phyloP scores from a whole-genome alignment of 768 basidiomycete species.

The Naganishia kalamii region DNA sequence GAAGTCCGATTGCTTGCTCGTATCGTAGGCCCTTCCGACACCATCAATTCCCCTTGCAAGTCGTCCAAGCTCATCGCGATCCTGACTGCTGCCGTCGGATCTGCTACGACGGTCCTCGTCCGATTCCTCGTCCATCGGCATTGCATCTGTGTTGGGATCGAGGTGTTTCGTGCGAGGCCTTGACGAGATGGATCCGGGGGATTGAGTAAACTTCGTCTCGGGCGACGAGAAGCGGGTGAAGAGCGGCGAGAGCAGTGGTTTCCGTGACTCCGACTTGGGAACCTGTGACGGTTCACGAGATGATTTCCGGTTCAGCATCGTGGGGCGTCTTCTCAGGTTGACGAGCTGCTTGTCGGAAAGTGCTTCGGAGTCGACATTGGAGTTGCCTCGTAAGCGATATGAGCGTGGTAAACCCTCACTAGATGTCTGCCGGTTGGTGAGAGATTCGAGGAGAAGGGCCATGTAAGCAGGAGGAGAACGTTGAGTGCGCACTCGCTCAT shows the following conservation, averaged over 20 bases:
- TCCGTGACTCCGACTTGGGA: not conserved
- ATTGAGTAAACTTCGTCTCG: not conserved
- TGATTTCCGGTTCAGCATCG: not conserved
- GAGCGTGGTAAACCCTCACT: too few species aligned
- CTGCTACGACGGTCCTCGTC: not conserved
- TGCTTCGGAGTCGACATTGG: too few species aligned
- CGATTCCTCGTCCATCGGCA: not conserved
- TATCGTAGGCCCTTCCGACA: not conserved
- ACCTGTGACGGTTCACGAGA: not conserved
- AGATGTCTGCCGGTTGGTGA: too few species aligned
- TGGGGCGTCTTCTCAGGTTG: too few species aligned
- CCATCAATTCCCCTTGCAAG: not conserved
- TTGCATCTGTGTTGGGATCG: not conserved
- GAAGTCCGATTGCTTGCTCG: conserved; percentile 1
- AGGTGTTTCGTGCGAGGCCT: not conserved
- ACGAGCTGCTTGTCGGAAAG: too few species aligned
- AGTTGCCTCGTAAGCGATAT: too few species aligned
- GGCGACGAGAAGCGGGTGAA: conserved; percentile 12
- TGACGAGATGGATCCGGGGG: not conserved
- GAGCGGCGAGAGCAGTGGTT: not conserved
- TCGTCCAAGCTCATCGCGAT: not conserved
- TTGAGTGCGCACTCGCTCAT: too few species aligned
- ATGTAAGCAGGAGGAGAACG: too few species aligned
- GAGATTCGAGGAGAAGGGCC: too few species aligned
- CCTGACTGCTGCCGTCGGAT: not conserved